Evolutionary conservation across 176 grass and related monocot genomes (phyloP), one percentile per base, ranked within the genome.

Genomic region (Oryza glumipatula): DNA sequence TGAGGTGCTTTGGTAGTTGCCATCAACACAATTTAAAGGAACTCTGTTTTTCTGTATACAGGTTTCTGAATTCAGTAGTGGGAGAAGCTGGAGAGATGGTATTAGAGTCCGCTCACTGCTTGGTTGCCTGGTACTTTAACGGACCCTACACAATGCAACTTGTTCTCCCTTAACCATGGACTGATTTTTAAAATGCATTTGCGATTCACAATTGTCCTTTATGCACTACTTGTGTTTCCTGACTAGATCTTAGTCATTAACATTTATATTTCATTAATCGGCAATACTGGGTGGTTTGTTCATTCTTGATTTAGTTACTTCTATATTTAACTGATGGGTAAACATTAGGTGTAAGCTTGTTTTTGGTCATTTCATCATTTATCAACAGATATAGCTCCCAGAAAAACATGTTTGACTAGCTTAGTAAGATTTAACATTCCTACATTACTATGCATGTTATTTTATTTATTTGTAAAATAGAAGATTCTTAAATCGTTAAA

Each of bases 11-110:
- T 16, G 30, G 44, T 46, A 56, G 38, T 43, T 35, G n/a, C 56
- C 56, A 60, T 75, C 11, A n/a, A 74, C 54, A 73, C 38, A 68
- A 68, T 30, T 44, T 14, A 33, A 38, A 87, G 69, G 24, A 39
- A 68, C 48, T 7, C 26, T 32, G 2, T 3, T 70, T 5, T 76
- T 7, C 65, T 58, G 1, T 86, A 68, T 78, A 51, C 70, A 99
- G 96, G 86, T 99, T 94, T 14, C 77, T 26, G 95, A 98, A 38
- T 92, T 99, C 35, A 92, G 91, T 76, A 83, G 91, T 70, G 93
- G 89, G 36, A 90, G 84, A 74, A 99, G 91, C 88, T 98, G 93
- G 96, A 99, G 93, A 86, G 92, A 80, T 65, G 93, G 96, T 46
- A 84, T 95, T 68, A 91, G 91, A 96, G 89, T 88, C 73, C 91